These are phyloP conservation scores for Meyerozyma elateridarum DNA, from an alignment of 1,139 yeast genomes.

Conservation along the genomic window DNA sequence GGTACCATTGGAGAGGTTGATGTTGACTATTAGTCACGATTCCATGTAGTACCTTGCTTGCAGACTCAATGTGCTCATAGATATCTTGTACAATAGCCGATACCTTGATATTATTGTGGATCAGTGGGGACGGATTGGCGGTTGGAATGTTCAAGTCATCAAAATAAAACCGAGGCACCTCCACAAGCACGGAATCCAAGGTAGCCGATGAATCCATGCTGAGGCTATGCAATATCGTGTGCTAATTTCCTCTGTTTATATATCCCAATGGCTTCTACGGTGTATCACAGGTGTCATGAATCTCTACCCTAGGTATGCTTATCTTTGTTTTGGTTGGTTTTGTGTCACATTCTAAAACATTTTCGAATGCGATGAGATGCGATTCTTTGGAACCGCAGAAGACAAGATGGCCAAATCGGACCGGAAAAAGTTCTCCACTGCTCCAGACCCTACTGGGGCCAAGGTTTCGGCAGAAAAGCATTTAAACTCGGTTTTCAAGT, in stretches of 20 bases:
- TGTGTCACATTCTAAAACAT: conserved; percentile 3
- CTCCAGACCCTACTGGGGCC: conserved; percentile 40
- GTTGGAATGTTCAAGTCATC: not conserved
- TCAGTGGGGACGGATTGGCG: not conserved
- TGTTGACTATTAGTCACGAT: not conserved
- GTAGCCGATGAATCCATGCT: too few species aligned
- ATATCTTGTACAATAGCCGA: not conserved
- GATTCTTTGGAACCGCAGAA: not conserved
- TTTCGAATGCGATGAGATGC: conserved; percentile 4
- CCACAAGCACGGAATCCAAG: not conserved
- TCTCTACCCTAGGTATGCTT: too few species aligned
- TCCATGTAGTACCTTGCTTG: not conserved
- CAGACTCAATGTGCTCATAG: not conserved
- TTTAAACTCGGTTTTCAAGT: conserved; percentile 82
- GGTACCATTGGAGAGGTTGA: conserved; percentile 1
- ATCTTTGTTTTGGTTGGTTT: not conserved
- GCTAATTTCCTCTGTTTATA: too few species aligned
- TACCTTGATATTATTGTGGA: conserved; percentile 1
- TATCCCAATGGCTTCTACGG: too few species aligned
- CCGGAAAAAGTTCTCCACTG: conserved; percentile 46
- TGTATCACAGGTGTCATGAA: too few species aligned
- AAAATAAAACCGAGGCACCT: conserved; percentile 2
- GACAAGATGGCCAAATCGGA: conserved; percentile 49
- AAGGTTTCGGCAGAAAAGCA: conserved; percentile 63
- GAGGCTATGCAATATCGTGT: too few species aligned